Base-by-base conservation (phyloP, 73 alveolate genomes). In the Durusdinium trenchii region DNA sequence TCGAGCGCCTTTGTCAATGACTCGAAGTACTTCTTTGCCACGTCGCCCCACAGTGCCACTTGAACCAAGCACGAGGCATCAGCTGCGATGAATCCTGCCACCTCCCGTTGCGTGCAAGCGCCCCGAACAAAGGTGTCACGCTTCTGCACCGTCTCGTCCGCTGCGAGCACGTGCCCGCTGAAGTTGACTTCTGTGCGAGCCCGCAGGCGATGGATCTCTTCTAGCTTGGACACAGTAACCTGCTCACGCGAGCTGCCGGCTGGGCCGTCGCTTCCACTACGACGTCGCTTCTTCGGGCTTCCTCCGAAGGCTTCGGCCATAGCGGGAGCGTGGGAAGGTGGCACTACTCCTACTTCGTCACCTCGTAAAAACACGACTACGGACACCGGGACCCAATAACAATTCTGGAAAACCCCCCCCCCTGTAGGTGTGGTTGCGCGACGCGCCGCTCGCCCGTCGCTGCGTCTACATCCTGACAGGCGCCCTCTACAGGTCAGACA, bases 21-120 rank as follows among this genome's bases (percentile, higher is more conserved):
- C 42, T 12, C 45, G 42, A 67, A 67, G 45, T 20, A 67, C 30
- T 12, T 67, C 79, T 16, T 28, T n/a, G 79, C 79, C 26, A 20
- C 10, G 45, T 67, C 79, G 79, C 79, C 79, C 79, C 79, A 67
- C 79, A 67, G 42, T n/a, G 79, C 79, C 43, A 67, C 40, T 42
- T 67, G 79, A n/a, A 67, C 79, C 45, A 67, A 20, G 79, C 45
- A n/a, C 10, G 14, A 20, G 10, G 35, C 79, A 28, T 67, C 79
- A 16, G 79, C 79, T 42, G 30, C 12, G 45, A 67, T 12, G 42
- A 67, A 67, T n/a, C 79, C 79, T 28, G 43, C 79, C 43, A 67
- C 79, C 10, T 67, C 79, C 12, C 79, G 79, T 10, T 42, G 10
- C 45, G 45, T 30, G n/a, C n/a, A n/a, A 28, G 45, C 79, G 6